Evolutionary conservation across 2,329 filamentous ascomycete species (phyloP).

Genomic region (Fusarium buxicola): DNA sequence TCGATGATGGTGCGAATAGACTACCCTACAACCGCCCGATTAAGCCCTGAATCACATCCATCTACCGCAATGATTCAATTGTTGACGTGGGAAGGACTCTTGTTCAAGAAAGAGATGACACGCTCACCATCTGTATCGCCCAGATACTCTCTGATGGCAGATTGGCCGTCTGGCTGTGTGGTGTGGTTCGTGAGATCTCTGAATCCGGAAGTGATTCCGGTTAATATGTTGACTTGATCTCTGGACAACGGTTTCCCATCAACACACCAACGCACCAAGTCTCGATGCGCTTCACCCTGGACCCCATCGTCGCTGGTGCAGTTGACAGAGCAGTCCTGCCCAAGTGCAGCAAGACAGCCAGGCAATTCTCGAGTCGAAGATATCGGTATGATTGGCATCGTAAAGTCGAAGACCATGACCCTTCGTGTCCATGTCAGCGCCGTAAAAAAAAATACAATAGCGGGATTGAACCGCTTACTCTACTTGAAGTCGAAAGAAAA

Average conservation of each 20-base stretch:
- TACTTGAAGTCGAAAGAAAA: constrained; percentile 57
- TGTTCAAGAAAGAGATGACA: constrained; percentile 47
- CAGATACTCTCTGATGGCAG: constrained; percentile 43
- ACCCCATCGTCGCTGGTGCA: not conserved
- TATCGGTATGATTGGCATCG: constrained; percentile 58
- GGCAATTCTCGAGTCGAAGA: constrained; percentile 51
- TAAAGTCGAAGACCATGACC: constrained; percentile 47
- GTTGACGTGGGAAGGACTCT: constrained; percentile 31
- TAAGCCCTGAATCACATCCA: not conserved
- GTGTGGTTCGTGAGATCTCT: constrained; percentile 43
- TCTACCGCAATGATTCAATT: constrained; percentile 1
- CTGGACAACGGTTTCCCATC: constrained; percentile 44
- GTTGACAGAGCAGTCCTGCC: constrained; percentile 38
- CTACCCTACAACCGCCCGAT: constrained; percentile 12
- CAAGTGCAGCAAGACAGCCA: constrained; percentile 54
- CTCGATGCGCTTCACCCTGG: constrained; percentile 2
- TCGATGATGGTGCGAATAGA: constrained; percentile 5
- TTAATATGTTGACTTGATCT: constrained; percentile 45
- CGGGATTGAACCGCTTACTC: constrained; percentile 49
- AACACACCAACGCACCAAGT: constrained; percentile 44
- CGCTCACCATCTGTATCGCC: constrained; percentile 47
- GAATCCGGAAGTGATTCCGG: constrained; percentile 45
- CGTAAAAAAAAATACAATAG: not conserved
- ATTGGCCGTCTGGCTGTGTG: constrained; percentile 31
- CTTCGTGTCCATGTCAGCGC: constrained; percentile 38